Base-by-base conservation (phyloP, 768 basidiomycete species). In the Amanita exitialis region DNA sequence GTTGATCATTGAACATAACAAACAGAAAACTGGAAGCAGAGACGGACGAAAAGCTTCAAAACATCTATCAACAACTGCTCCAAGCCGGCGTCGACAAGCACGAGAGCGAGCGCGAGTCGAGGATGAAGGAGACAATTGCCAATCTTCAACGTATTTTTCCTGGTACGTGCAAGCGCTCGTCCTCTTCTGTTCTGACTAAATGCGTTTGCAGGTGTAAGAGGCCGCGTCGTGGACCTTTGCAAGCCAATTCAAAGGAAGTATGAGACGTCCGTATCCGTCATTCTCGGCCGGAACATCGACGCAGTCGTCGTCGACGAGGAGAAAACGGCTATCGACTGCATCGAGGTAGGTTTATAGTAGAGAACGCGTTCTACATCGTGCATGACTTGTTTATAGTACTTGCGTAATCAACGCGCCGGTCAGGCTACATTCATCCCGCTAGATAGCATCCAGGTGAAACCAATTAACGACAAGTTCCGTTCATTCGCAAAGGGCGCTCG, bases 351-450 rank as follows among this genome's bases (percentile, higher is more conserved):
- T 25, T 38, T 4, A 8, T 9, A 15, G 8, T 8, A 2, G 7
- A n/a, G 7, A 12, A 3, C 37, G 16, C 21, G 7, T 23, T n/a
- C 43, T 43, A 27, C 18, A 34, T 9, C 23, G 23, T 36, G 34
- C 42, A 34, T 18, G 28, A 37, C 44, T 15, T 13, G 9, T 30
- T 30, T 30, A 30, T 37, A 93, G 86, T 97, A 96, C 65, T 80
- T 99, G 80, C 86, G 92, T 54, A 93, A 86, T 54, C 92, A 96
- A 66, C 86, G 94, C 32, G 82, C 88, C 0, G 96, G 95, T 1
- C 90, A 93, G 67, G 95, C 95, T 10, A 99, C 96, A 0, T 98
- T 98, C 70, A 87, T 99, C 42, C 96, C 96, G 0, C 82, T 99
- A n/a, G 95, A 98, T 64, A 94, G 92, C 7, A 95, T 98, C 57